Conservation (phyloP, 345 rosid genomes). For the Populus nigra region DNA sequence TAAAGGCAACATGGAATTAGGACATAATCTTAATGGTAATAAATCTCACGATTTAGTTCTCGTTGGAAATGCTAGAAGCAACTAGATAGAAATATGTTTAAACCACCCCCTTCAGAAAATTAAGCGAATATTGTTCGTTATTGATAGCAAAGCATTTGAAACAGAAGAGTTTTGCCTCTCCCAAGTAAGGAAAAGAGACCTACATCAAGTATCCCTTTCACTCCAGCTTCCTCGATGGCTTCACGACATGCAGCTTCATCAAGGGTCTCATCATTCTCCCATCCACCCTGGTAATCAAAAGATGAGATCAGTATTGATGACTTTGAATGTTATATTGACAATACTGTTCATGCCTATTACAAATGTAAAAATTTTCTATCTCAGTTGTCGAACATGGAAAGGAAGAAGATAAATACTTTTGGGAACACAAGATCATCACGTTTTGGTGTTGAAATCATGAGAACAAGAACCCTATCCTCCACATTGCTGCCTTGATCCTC, state of each 20-base stretch:
- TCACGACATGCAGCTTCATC: conserved; percentile 87
- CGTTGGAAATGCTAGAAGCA: background rate
- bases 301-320: background rate
- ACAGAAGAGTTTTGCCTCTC: background rate
- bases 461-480: conserved; percentile 50
- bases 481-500: conserved; percentile 25
- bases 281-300: conserved; percentile 64
- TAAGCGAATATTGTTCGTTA: background rate
- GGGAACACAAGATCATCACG: conserved; percentile 82
- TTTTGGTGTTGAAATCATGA: conserved; percentile 88
- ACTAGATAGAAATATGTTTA: background rate
- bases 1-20: background rate
- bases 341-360: background rate
- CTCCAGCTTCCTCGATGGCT: conserved; percentile 95
- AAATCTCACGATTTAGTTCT: background rate
- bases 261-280: conserved; percentile 94
- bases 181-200: conserved; percentile 5
- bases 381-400: background rate
- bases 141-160: background rate
- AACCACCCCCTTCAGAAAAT: background rate
- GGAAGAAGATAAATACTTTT: conserved; percentile 45
- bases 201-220: conserved; percentile 72
- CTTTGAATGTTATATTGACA: background rate
- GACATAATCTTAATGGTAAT: background rate
- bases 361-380: background rate